Percentiles rank a stretch among this genome's conserved stretches.
These are phyloP conservation scores for Oryza punctata DNA, from an alignment of 176 grass and related monocot genomes.

Conservation along the genomic window DNA sequence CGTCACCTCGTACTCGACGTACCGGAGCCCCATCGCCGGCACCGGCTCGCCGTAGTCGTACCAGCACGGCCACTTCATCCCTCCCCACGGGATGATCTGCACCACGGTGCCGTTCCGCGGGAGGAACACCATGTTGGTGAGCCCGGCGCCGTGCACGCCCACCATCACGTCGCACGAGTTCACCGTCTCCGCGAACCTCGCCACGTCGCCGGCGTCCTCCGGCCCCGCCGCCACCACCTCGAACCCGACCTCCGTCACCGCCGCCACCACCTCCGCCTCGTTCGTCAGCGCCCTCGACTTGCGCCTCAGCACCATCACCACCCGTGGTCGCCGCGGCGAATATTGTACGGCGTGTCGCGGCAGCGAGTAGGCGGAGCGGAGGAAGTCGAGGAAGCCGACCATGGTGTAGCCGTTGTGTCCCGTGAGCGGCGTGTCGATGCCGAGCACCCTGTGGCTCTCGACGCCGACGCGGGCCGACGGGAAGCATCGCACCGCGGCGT, in stretches of 20 bases:
- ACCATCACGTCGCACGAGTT: conserved; percentile 98
- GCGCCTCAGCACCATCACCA: conserved; percentile 52
- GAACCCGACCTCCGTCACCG: conserved; percentile 36
- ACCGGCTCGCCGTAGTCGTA: conserved; percentile 51
- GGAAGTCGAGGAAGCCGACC: conserved; percentile 62
- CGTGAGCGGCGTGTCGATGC: conserved; percentile 39
- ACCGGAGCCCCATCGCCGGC: conserved; percentile 58
- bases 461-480: conserved; percentile 46
- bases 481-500: conserved; percentile 64
- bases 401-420: conserved; percentile 39
- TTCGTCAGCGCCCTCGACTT: conserved; percentile 57
- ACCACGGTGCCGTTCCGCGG: conserved; percentile 52
- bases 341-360: conserved; percentile 4
- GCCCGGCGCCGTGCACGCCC: conserved; percentile 85
- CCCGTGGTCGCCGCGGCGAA: conserved; percentile 46
- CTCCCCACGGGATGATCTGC: conserved; percentile 76
- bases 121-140: conserved; percentile 97
- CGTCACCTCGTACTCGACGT: conserved; percentile 67
- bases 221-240: conserved; percentile 53
- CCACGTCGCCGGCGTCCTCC: conserved; percentile 27
- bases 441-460: conserved; percentile 52
- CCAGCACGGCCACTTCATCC: conserved; percentile 45
- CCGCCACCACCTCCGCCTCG: conserved; percentile 37
- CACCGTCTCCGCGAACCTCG: conserved; percentile 54
- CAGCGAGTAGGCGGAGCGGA: conserved; percentile 45